Conservation (phyloP, 2,329 filamentous ascomycete species). For the Pleochaeta shiraiana region DNA sequence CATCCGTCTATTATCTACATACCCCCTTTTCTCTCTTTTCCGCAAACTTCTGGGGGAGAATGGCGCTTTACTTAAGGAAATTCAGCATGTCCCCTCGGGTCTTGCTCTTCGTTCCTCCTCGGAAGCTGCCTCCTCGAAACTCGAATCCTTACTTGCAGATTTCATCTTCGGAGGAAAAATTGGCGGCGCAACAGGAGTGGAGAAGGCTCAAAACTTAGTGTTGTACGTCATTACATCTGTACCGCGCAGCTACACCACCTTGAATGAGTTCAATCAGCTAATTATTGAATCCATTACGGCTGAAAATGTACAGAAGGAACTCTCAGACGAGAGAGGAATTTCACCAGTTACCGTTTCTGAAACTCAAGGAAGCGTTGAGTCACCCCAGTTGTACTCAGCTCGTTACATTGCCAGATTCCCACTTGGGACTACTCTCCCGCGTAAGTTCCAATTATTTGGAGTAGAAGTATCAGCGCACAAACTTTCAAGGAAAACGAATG, state of each 20-base stretch:
- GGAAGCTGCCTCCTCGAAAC: no score
- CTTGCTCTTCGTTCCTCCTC: neutral
- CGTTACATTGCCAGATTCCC: neutral
- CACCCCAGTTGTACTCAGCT: neutral
- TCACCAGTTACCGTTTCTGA: neutral
- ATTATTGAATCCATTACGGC: neutral
- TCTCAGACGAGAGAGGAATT: neutral
- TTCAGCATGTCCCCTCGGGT: neutral
- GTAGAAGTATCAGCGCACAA: neutral
- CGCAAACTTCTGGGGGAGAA: neutral
- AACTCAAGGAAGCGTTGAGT: neutral
- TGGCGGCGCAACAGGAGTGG: neutral
- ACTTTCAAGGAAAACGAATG: neutral
- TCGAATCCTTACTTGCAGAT: no score
- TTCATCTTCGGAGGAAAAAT: neutral
- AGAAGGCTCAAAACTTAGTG: neutral
- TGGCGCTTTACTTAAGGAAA: neutral
- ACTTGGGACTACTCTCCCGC: neutral
- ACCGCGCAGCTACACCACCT: neutral
- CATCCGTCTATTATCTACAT: neutral
- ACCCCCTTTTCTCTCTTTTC: neutral
- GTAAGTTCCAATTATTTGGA: neutral
- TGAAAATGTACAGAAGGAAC: neutral
- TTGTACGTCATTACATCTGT: neutral
- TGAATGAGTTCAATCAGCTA: neutral